Conservation (phyloP, 1,284 basidiomycete species). For the Moesziomyces sp. region DNA sequence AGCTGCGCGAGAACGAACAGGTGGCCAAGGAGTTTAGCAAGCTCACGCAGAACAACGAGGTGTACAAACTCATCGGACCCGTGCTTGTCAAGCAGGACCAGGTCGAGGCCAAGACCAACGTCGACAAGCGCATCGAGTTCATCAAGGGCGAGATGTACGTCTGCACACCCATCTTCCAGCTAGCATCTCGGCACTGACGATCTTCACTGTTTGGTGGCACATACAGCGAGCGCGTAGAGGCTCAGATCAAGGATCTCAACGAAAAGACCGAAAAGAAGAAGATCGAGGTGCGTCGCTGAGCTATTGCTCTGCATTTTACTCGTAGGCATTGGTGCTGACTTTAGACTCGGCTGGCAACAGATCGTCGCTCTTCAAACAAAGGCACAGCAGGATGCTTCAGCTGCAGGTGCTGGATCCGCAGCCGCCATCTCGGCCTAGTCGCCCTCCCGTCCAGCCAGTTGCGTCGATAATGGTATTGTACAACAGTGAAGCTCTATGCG, state of each 20-base stretch:
- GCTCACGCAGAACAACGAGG: slow-evolving; percentile 79
- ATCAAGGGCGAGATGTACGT: slow-evolving; percentile 88
- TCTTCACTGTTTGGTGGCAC: not conserved
- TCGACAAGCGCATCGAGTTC: slow-evolving; percentile 90
- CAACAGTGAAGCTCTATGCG: slow-evolving; percentile 10
- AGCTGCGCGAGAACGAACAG: slow-evolving; percentile 88
- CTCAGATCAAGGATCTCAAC: slow-evolving; percentile 50
- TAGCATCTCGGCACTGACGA: not conserved
- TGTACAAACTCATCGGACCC: slow-evolving; percentile 93
- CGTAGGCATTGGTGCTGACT: not conserved
- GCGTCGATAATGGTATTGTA: slow-evolving; percentile 15
- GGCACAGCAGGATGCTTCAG: slow-evolving; percentile 43
- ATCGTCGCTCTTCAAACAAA: slow-evolving; percentile 52
- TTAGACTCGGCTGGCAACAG: slow-evolving; percentile 5
- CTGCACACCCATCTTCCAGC: not conserved
- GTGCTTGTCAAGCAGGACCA: slow-evolving; percentile 91
- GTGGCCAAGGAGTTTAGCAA: slow-evolving; percentile 92
- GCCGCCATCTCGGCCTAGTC: slow-evolving; percentile 13
- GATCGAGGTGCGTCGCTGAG: slow-evolving; percentile 31
- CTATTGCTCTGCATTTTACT: not conserved
- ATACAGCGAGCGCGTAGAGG: slow-evolving; percentile 47
- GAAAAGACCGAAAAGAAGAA: slow-evolving; percentile 55
- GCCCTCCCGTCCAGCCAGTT: not conserved
- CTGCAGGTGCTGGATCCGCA: not conserved
- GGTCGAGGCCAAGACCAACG: slow-evolving; percentile 85